A percentile compares a stretch with the other conserved stretches of the same genome.
phyloP scores from a whole-genome alignment of 2,329 filamentous ascomycete genomes.

The Cryphonectria nitschkei region DNA sequence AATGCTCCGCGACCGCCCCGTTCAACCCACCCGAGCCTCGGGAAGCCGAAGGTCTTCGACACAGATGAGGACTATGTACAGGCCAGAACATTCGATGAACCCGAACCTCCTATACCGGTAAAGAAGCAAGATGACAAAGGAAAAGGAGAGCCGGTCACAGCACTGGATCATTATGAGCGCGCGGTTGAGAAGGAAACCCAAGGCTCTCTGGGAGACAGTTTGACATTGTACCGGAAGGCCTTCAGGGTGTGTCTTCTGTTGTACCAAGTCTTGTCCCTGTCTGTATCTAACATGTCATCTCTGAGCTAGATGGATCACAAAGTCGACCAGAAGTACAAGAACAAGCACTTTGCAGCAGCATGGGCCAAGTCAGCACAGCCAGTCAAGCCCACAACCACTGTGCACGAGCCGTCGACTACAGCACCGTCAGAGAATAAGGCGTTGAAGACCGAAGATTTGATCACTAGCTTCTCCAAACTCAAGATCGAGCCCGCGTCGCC shows the following conservation, averaged over 20 bases:
- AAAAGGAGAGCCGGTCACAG: constrained; percentile 65
- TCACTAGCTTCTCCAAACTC: constrained; percentile 73
- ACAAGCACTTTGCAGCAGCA: constrained; percentile 83
- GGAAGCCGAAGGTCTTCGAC: constrained; percentile 36
- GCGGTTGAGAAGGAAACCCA: constrained; percentile 87
- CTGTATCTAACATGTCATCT: constrained; percentile 8
- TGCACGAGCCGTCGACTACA: constrained; percentile 43
- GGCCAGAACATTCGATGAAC: constrained; percentile 42
- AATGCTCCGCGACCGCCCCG: constrained; percentile 31
- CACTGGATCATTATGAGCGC: constrained; percentile 89
- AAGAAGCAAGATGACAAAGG: constrained; percentile 34
- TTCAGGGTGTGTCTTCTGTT: constrained; percentile 66
- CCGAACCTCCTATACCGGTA: constrained; percentile 30
- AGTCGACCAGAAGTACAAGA: constrained; percentile 85
- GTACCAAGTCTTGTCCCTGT: not conserved
- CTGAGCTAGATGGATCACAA: constrained; percentile 71
- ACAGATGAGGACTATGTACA: constrained; percentile 43
- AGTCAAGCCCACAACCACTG: constrained; percentile 31
- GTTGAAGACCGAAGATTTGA: constrained; percentile 67
- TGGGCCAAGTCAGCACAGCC: constrained; percentile 49
- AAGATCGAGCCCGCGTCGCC: constrained; percentile 70
- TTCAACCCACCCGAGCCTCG: constrained; percentile 28
- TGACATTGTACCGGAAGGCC: constrained; percentile 85
- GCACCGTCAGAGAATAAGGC: constrained; percentile 58
- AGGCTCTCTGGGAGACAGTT: constrained; percentile 85